These are phyloP conservation scores for Citrullus amarus DNA, from an alignment of 306 rosid species.

Conservation along the genomic window DNA sequence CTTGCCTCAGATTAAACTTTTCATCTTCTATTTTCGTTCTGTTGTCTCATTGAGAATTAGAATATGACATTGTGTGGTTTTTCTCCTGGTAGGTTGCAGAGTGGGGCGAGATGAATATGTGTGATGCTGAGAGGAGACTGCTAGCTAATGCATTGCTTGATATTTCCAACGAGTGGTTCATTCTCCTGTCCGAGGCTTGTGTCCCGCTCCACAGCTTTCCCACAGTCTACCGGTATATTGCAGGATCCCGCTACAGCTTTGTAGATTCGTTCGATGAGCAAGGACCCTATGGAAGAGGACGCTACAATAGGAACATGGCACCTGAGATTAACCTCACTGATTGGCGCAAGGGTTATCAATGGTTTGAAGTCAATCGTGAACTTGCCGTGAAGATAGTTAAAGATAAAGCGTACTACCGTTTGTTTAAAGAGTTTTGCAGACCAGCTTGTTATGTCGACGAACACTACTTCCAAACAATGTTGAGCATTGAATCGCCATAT, in stretches of 20 bases:
- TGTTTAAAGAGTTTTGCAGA: slow-evolving; percentile 53
- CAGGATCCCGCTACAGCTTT: slow-evolving; percentile 69
- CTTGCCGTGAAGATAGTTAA: slow-evolving; percentile 59
- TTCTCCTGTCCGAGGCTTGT: slow-evolving; percentile 88
- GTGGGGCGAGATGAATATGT: slow-evolving; percentile 99
- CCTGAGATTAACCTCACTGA: slow-evolving; percentile 70
- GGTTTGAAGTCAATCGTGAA: slow-evolving; percentile 76
- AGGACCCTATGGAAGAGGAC: slow-evolving; percentile 95
- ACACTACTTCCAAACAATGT: slow-evolving; percentile 95
- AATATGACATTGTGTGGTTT: background rate
- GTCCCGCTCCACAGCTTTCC: slow-evolving; percentile 85
- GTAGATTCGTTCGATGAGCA: slow-evolving; percentile 79
- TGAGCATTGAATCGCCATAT: slow-evolving; percentile 55
- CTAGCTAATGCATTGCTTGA: slow-evolving; percentile 91
- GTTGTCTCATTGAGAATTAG: background rate
- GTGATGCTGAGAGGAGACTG: slow-evolving; percentile 93
- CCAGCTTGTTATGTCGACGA: slow-evolving; percentile 94
- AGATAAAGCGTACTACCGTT: slow-evolving; percentile 60
- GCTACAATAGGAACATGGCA: slow-evolving; percentile 61
- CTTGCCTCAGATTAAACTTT: background rate
- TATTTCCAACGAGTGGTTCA: slow-evolving; percentile 86
- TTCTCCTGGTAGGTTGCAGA: slow-evolving; percentile 53
- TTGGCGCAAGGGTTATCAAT: slow-evolving; percentile 96
- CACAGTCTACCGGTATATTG: slow-evolving; percentile 54
- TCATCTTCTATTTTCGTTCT: background rate